Evolutionary conservation across 2,329 filamentous ascomycete species (phyloP), one percentile per base, ranked within the genome.

Genomic region (Triangularia verruculosa): DNA sequence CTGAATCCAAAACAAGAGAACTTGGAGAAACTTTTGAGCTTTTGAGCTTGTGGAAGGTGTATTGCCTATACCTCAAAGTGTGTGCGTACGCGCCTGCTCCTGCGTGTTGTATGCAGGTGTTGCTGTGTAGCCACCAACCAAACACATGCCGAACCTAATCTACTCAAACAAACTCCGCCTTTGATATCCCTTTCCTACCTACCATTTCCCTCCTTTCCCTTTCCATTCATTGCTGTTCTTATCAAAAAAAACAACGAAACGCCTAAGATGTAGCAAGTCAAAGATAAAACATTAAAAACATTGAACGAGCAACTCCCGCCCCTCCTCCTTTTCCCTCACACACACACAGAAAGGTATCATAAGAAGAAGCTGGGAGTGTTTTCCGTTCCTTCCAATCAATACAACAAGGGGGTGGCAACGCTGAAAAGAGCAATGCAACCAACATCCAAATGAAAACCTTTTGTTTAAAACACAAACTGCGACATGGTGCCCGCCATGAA

Each of bases 321-420:
- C 51, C 51, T 28, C 12, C 22, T 54, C 25, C 4, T 54, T 28
- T 54, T 17, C 24, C 22, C 51, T 11, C 22, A 25, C 25, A 17
- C 20, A 53, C 51, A 27, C 51, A 22, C 51, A 54, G 20, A 47
- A 47, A 47, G 51, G 51, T 54, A 54, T 54, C 51, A 54, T 57
- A 57, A 39, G 28, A 57, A 57, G 28, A 27, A 27, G 55, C 12
- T 15, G 55, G 55, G 55, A 30, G 55, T 34, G 20, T 57, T 22
- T 22, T 54, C 15, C 20, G 51, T 28, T 54, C 51, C 51, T 27
- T 54, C 51, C 20, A 54, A 24, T 12, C 20, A 54, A 27, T 25
- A 54, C 51, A 54, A 27, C 4, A 54, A 54, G 12, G 34, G 13
- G 34, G 15, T n/a, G 17, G 34, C 34, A 39, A 15, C 34, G n/a